Evolutionary conservation across 805 yeast genomes (phyloP).

Genomic region (Metschnikowia picachoensis): DNA sequence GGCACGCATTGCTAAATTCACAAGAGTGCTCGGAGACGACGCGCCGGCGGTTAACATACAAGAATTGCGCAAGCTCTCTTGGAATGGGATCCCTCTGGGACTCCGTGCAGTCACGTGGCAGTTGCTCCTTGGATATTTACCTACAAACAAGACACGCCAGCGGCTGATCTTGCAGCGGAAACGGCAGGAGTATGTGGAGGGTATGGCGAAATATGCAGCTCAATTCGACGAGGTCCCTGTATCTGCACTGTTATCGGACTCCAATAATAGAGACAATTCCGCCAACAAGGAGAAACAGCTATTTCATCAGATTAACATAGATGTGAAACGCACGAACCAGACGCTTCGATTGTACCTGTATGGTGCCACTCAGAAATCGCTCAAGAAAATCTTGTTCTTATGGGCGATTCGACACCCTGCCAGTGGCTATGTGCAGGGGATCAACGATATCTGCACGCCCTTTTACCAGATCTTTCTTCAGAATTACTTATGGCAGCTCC

Average conservation of each 20-base stretch:
- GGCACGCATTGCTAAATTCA: constrained; percentile 64
- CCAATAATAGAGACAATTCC: constrained; percentile 33
- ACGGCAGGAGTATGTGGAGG: constrained; percentile 79
- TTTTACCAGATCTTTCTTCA: constrained; percentile 82
- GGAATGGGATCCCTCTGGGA: constrained; percentile 90
- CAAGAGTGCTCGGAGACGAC: constrained; percentile 49
- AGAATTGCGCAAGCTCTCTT: constrained; percentile 73
- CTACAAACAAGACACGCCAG: constrained; percentile 78
- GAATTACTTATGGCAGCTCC: constrained; percentile 52
- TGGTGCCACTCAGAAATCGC: constrained; percentile 68
- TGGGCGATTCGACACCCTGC: constrained; percentile 99
- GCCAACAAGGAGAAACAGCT: constrained; percentile 57
- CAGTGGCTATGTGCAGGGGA: constrained; percentile 96
- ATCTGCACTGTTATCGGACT: constrained; percentile 7
- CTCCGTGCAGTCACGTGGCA: constrained; percentile 88
- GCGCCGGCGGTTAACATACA: constrained; percentile 53
- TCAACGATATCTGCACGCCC: constrained; percentile 90
- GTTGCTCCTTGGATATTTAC: constrained; percentile 81
- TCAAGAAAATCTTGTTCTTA: constrained; percentile 76
- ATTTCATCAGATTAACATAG: constrained; percentile 95
- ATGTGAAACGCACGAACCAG: constrained; percentile 92
- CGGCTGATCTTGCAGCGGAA: constrained; percentile 67
- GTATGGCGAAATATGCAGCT: constrained; percentile 61
- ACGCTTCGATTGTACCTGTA: constrained; percentile 67
- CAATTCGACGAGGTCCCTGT: constrained; percentile 18